Conservation (phyloP, 2,329 filamentous ascomycete genomes). For the Colletotrichum sp. region DNA sequence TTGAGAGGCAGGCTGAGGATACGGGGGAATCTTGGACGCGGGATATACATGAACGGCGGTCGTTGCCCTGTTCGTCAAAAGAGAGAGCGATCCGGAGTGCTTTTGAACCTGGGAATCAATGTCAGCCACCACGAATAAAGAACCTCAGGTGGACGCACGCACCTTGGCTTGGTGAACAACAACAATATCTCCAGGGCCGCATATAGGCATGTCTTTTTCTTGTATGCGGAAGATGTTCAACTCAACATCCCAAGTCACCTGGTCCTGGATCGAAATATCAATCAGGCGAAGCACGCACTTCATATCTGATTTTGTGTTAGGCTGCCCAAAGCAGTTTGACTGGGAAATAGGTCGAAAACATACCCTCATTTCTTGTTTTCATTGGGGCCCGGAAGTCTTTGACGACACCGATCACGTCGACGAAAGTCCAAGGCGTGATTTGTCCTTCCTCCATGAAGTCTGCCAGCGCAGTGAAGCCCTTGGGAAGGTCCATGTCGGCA, state of each 20-base stretch:
- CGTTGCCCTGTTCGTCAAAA: slow-evolving; percentile 43
- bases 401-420: slow-evolving; percentile 74
- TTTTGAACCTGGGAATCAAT: slow-evolving; percentile 43
- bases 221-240: slow-evolving; percentile 67
- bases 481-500: slow-evolving; percentile 31
- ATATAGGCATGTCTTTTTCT: slow-evolving; percentile 49
- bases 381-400: slow-evolving; percentile 65
- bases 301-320: slow-evolving; percentile 47
- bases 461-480: slow-evolving; percentile 44
- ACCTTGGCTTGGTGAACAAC: slow-evolving; percentile 65
- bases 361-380: slow-evolving; percentile 54
- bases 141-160: slow-evolving; percentile 19
- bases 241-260: slow-evolving; percentile 36
- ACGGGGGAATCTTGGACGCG: slow-evolving; percentile 41
- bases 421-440: slow-evolving; percentile 29
- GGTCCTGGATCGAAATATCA: slow-evolving; percentile 59
- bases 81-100: slow-evolving; percentile 37
- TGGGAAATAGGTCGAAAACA: not conserved
- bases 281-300: slow-evolving; percentile 66
- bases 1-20: slow-evolving; percentile 32
- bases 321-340: not conserved
- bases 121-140: not conserved
- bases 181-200: slow-evolving; percentile 64
- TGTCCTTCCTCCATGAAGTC: slow-evolving; percentile 46
- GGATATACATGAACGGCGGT: slow-evolving; percentile 53